Percentiles rank a stretch among this genome's conserved stretches.
phyloP scores from a whole-genome alignment of 768 basidiomycete genomes.

The Rhodotorula babjevae region DNA sequence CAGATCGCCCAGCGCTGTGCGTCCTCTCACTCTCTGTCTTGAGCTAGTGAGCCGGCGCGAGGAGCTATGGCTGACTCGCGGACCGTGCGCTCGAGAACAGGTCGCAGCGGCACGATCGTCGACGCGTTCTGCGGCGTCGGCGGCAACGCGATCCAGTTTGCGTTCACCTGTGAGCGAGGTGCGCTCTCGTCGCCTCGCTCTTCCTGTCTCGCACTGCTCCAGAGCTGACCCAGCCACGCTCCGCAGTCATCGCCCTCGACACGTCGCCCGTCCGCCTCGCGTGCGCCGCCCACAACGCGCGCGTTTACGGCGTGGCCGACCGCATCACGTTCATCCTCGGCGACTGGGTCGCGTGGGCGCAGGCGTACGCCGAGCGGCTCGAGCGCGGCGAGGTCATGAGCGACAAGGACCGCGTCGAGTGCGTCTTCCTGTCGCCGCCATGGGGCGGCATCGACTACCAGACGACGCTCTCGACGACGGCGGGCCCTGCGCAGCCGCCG shows the following conservation, averaged over 20 bases:
- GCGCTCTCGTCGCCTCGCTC: conserved; percentile 42
- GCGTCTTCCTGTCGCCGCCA: conserved; percentile 42
- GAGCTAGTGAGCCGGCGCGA: background rate
- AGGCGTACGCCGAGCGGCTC: conserved; percentile 16
- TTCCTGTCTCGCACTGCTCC: too few relatives aligned
- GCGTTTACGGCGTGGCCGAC: conserved; percentile 88
- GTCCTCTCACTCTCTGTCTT: conserved; percentile 43
- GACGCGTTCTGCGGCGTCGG: conserved; percentile 98
- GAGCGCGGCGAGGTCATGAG: conserved; percentile 6
- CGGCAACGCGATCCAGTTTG: conserved; percentile 95
- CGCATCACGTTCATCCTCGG: conserved; percentile 88
- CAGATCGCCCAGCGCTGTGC: conserved; percentile 87
- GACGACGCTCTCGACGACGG: background rate
- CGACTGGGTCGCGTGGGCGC: conserved; percentile 78
- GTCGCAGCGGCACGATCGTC: conserved; percentile 64
- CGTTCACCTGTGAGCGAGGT: conserved; percentile 92
- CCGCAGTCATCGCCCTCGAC: conserved; percentile 88
- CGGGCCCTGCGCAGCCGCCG: conserved; percentile 35
- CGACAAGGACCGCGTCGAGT: conserved; percentile 36
- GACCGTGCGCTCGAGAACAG: conserved; percentile 44
- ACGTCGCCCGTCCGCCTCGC: conserved; percentile 75
- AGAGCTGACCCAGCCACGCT: background rate
- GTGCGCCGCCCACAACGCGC: conserved; percentile 87
- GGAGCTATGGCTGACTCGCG: too few relatives aligned
- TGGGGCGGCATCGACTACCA: conserved; percentile 44